phyloP scores from a whole-genome alignment of 495 filamentous ascomycete genomes.

The Penicillium salamii region DNA sequence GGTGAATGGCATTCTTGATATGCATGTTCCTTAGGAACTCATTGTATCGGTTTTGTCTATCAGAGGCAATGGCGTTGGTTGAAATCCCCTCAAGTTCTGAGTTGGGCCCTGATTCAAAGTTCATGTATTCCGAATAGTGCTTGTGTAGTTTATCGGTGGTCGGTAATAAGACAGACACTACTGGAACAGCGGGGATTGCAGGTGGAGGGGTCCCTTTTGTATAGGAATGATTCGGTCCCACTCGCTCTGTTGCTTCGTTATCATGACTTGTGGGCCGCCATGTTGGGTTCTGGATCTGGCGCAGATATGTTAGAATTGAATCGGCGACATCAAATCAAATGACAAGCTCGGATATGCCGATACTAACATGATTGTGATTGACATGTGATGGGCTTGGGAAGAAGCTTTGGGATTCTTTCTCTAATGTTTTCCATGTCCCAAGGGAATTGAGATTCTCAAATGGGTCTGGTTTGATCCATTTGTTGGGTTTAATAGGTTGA shows the following conservation, averaged over 20 bases:
- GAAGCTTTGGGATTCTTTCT: background rate
- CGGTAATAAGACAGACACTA: conserved; percentile 12
- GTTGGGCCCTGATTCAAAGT: background rate
- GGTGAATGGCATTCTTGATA: background rate
- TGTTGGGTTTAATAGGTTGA: conserved; percentile 13
- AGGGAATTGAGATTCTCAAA: background rate
- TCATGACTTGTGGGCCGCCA: background rate
- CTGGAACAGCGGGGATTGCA: conserved; percentile 1
- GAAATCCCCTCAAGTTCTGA: background rate
- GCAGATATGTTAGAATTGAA: background rate
- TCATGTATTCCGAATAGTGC: background rate
- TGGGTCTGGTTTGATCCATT: conserved; percentile 9
- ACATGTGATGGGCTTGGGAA: background rate
- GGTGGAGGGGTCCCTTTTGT: background rate
- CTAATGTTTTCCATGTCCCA: conserved; percentile 10
- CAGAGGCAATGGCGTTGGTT: background rate
- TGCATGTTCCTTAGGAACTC: conserved; percentile 10
- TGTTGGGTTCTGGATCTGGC: conserved; percentile 1
- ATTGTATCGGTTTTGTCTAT: conserved; percentile 13
- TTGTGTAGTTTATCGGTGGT: background rate
- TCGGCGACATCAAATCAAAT: background rate
- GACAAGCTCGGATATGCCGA: too few species aligned
- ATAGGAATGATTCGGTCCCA: background rate
- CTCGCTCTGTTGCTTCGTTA: background rate
- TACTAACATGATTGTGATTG: conserved; percentile 8